Base-by-base conservation (phyloP, 202 grass and related monocot genomes). In the Bolboschoenoplectus hybrid region DNA sequence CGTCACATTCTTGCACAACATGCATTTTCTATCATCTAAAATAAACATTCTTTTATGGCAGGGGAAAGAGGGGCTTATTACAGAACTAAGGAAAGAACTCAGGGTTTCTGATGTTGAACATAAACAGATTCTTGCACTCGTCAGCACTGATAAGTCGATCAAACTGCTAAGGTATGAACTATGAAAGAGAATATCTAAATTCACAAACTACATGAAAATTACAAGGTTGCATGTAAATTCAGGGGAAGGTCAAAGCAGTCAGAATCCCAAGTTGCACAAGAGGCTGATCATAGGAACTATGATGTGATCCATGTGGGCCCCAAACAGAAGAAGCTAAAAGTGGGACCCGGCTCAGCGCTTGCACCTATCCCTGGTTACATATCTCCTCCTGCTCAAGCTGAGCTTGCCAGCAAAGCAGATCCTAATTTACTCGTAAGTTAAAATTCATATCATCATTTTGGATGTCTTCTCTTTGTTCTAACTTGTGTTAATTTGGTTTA, bases 41-140 rank as follows among this genome's bases (percentile, higher is more conserved):
- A 61, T 86, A 85, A 85, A 36, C 45, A 43, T 84, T 86, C 35
- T 60, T 67, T 72, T 86, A 34, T 88, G 66, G 39, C 68, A 94
- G 89, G 88, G 75, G 58, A 90, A 92, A 87, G 89, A 80, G 69
- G 89, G 61, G 61, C 85, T 97, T 87, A 88, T 97, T 81, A 56
- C 70, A 72, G 57, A 92, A 65, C 62, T 97, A 40, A 94, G 86
- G 75, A 92, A 85, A 19, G 84, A 92, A 85, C 87, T 97, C 73
- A 92, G 84, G 74, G 87, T 94, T 94, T 94, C 87, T 16, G 78
- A 89, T 65, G 62, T 17, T 72, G 94, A 94, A 79, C 90, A 94
- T 87, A 86, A 74, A 87, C 88, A 94, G 81, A 87, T 92, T 88
- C 67, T 97, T 66, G 84, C 63, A 60, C 82, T 85, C 53, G 67